Evolutionary conservation across 2,329 filamentous ascomycete genomes (phyloP), one percentile per base, ranked within the genome.

Genomic region (Mycosphaerella arachidis): DNA sequence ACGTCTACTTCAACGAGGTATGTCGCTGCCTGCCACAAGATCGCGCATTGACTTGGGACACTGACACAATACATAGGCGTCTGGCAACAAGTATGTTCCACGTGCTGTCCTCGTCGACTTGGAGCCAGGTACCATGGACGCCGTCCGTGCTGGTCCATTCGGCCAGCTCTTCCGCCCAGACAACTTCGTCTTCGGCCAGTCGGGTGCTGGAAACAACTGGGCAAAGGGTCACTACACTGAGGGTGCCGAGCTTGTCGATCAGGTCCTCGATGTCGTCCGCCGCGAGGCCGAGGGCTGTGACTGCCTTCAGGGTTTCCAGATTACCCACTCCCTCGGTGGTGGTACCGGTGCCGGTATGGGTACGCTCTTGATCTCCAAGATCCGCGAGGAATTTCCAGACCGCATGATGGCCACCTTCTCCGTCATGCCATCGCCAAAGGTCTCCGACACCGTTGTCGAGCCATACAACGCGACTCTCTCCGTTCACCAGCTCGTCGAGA

Each of bases 401-500:
- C 91, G 94, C 76, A 99, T 99, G 94, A 99, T 97, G 94, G 92
- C 94, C 71, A 99, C 94, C 69, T 99, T 97, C 88, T 97, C 94
- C 73, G 94, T 99, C 74, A 89, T 97, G 65, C 94, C 94, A 74
- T 97, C 94, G 52, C 94, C 94, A 78, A 99, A 97, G 89, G 94
- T 99, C 75, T 99, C 94, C 65, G 94, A 99, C 79, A 99, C 94
- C 76, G 94, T 99, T 74, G 94, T 99, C 74, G 94, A 99, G 86
- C 94, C 94, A 72, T 99, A 99, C 87, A 99, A 99, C 83, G 94
- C 94, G 76, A 99, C 94, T 64, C 91, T 99, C 73, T 99, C 94
- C 73, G 86, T 99, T 71, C 94, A 99, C 83, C 94, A 99, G 86
- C 86, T 99, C 72, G 94, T 99, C 72, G 94, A 99, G 87, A 97